Evolutionary conservation across 1,284 basidiomycete species (phyloP).

Genomic region (Moniliophthora roreri): DNA sequence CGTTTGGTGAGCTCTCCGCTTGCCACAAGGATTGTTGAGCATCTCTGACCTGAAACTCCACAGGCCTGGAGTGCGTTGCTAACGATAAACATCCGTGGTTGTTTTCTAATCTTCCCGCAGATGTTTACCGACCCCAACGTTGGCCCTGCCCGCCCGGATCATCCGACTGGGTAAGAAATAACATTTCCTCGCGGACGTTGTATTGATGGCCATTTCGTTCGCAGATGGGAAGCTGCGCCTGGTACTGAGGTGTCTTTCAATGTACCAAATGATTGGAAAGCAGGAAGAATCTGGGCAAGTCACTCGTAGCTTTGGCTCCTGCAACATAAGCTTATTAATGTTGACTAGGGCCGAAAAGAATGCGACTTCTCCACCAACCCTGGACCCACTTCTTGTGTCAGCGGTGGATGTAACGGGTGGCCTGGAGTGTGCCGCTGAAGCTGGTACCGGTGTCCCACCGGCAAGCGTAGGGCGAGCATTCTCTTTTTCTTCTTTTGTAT

Average conservation of each 20-base stretch:
- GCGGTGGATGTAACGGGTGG: constrained; percentile 50
- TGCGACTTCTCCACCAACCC: constrained; percentile 28
- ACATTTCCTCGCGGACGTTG: background rate
- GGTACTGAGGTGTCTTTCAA: constrained; percentile 24
- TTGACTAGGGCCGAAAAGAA: constrained; percentile 37
- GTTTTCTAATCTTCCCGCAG: background rate
- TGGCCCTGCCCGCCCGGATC: constrained; percentile 16
- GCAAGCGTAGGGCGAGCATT: background rate
- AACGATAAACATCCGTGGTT: background rate
- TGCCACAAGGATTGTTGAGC: background rate
- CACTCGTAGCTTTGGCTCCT: background rate
- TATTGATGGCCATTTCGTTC: background rate
- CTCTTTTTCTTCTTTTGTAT: constrained; percentile 27
- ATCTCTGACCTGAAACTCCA: background rate
- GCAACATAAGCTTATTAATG: background rate
- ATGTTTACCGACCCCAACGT: constrained; percentile 21
- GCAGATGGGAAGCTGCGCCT: constrained; percentile 28
- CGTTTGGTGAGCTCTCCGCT: constrained; percentile 11
- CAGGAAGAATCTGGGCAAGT: constrained; percentile 32
- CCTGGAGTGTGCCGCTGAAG: constrained; percentile 37
- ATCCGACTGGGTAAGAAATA: constrained; percentile 22
- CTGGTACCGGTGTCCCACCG: constrained; percentile 32
- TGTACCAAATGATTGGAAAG: constrained; percentile 35
- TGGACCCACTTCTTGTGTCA: constrained; percentile 40
- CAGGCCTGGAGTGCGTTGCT: constrained; percentile 11